Conservation (phyloP, 2,329 filamentous ascomycete species). For the Lojkania enalia region DNA sequence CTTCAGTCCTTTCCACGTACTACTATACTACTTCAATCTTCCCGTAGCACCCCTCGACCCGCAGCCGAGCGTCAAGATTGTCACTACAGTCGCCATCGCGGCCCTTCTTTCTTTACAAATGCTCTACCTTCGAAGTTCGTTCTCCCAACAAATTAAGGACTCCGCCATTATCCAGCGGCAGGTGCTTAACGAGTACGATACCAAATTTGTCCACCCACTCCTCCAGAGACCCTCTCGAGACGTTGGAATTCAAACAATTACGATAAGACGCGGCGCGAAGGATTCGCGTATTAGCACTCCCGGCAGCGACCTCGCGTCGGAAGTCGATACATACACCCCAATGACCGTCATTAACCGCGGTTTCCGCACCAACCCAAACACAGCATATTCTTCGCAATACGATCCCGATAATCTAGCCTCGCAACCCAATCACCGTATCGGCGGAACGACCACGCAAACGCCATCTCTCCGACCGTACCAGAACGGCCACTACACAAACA, state of each 20-base stretch:
- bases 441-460: slow-evolving; percentile 26
- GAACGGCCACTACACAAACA: slow-evolving; percentile 39
- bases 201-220: slow-evolving; percentile 88
- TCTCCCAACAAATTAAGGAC: slow-evolving; percentile 85
- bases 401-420: slow-evolving; percentile 63
- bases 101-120: slow-evolving; percentile 76
- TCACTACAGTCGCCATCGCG: slow-evolving; percentile 79
- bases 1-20: slow-evolving; percentile 91
- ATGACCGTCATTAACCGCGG: slow-evolving; percentile 69
- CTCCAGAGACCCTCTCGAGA: slow-evolving; percentile 79
- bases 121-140: slow-evolving; percentile 70
- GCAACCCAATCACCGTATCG: slow-evolving; percentile 10
- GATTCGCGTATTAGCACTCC: slow-evolving; percentile 45
- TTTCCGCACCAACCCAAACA: slow-evolving; percentile 82
- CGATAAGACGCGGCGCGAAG: slow-evolving; percentile 25
- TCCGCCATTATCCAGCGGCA: slow-evolving; percentile 82
- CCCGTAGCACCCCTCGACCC: slow-evolving; percentile 76
- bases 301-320: slow-evolving; percentile 48
- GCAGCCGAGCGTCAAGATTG: slow-evolving; percentile 81
- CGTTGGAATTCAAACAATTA: slow-evolving; percentile 75
- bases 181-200: slow-evolving; percentile 93
- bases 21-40: slow-evolving; percentile 86
- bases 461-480: slow-evolving; percentile 29
- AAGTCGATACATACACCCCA: slow-evolving; percentile 65
- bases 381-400: slow-evolving; percentile 73